Base-by-base conservation (phyloP, 805 yeast genomes). In the Wickerhamomyces queroliae region DNA sequence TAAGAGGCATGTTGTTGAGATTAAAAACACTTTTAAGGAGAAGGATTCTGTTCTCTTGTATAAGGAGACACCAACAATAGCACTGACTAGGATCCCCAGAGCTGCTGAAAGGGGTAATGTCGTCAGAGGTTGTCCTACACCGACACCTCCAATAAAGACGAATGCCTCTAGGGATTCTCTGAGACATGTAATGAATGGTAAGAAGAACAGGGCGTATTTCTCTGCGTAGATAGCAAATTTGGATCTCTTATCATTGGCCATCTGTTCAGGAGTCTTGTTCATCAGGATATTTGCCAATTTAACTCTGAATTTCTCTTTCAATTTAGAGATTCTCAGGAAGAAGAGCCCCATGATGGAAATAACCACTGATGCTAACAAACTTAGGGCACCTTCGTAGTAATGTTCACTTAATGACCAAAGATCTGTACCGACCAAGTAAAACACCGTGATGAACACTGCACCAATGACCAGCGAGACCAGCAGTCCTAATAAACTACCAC, bases 151-250 rank as follows among this genome's bases (percentile, higher is more conserved):
- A 32, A 89, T 72, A 52, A 89, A 89, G 3, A 89, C 93, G 27
- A 89, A 89, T 0, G 96, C 96, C 60, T 89, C 96, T 38, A 89
- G 65, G 2, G 96, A 95, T 61, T 89, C 96, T 56, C 96, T 74
- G 36, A 89, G 64, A 4, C 95, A 81, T 2, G 97, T 89, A 35
- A 89, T 72, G 52, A 89, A 80, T 1, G 97, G 96, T 30, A 88
- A 63, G 26, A 88, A 67, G 44, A 83, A 85, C 59, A 84, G 64
- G 4, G 91, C 80, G 55, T 87, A 82, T 52, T 72, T 75, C 44
- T 78, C 77, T 33, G 73, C 56, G 44, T 71, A 72, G 17, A 55
- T 49, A 18, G 58, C 61, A 23, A 66, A 39, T 28, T 52, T 48
- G 21, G 60, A 43, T 39, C 47, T 44, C 6, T 43, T 38, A 21